A percentile compares a stretch with the other conserved stretches of the same genome.
Evolutionary conservation across 345 rosid genomes (phyloP).

Genomic region (Kandelia obovata): DNA sequence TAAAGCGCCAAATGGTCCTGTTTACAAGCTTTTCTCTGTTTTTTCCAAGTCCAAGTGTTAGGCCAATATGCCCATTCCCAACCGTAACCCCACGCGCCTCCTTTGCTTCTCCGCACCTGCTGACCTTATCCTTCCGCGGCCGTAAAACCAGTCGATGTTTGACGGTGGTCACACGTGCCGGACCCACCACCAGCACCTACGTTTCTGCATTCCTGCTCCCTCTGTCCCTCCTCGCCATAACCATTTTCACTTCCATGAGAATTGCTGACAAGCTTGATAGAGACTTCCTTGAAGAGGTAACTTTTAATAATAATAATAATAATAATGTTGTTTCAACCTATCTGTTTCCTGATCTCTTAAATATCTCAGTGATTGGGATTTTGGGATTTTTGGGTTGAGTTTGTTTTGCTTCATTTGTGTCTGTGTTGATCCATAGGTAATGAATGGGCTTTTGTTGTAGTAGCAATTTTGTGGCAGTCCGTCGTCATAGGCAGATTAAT

Average conservation of each 20-base stretch:
- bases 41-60: too few species aligned
- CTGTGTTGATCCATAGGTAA: neutral
- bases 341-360: too few species aligned
- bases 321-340: neutral
- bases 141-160: constrained; percentile 29
- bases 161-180: constrained; percentile 57
- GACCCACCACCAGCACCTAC: constrained; percentile 55
- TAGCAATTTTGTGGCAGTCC: neutral
- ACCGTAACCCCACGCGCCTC: constrained; percentile 13
- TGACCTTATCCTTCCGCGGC: constrained; percentile 10
- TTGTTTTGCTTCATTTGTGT: neutral
- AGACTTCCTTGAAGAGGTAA: constrained; percentile 73
- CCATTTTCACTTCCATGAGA: constrained; percentile 57
- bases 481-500: neutral
- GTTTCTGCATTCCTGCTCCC: constrained; percentile 65
- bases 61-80: constrained; percentile 18
- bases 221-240: constrained; percentile 58
- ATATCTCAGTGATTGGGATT: neutral
- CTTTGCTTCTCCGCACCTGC: constrained; percentile 11
- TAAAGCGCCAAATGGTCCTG: too few species aligned
- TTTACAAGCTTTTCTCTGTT: too few species aligned
- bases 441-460: neutral
- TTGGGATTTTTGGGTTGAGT: neutral
- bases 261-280: constrained; percentile 69
- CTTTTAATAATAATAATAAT: neutral